A percentile compares a stretch with the other conserved stretches of the same genome.
Conservation (phyloP, 2,329 filamentous ascomycete species). For the Fusarium euwallaceae region DNA sequence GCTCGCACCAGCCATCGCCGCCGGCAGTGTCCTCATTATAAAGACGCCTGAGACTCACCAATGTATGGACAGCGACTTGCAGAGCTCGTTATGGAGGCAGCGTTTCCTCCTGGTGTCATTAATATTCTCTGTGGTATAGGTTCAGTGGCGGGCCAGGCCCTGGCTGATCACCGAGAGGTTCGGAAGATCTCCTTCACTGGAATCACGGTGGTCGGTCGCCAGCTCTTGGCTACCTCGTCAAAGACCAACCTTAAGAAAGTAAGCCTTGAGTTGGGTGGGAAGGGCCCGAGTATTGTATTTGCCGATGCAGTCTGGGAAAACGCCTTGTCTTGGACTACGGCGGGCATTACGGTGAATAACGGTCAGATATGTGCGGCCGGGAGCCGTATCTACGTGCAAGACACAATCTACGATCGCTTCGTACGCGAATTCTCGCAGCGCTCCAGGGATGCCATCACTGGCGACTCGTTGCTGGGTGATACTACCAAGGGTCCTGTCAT, state of each 20-base stretch:
- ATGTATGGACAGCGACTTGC: slow-evolving; percentile 72
- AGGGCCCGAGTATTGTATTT: slow-evolving; percentile 71
- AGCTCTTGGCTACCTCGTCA: slow-evolving; percentile 80
- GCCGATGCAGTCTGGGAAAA: slow-evolving; percentile 72
- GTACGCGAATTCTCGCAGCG: slow-evolving; percentile 14
- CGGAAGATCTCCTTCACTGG: slow-evolving; percentile 84
- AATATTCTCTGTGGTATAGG: slow-evolving; percentile 80
- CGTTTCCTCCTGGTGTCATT: slow-evolving; percentile 56
- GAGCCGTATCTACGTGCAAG: slow-evolving; percentile 70
- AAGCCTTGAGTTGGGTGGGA: slow-evolving; percentile 80
- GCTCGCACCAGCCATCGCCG: slow-evolving; percentile 74
- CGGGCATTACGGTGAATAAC: slow-evolving; percentile 63
- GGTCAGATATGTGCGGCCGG: slow-evolving; percentile 73
- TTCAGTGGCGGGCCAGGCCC: slow-evolving; percentile 72
- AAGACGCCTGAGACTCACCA: slow-evolving; percentile 74
- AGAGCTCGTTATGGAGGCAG: slow-evolving; percentile 75
- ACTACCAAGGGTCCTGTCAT: slow-evolving; percentile 59
- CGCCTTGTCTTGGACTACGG: slow-evolving; percentile 64
- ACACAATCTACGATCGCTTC: slow-evolving; percentile 61
- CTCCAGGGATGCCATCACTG: slow-evolving; percentile 27
- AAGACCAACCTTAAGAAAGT: slow-evolving; percentile 82
- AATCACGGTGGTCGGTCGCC: slow-evolving; percentile 73
- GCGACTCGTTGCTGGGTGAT: slow-evolving; percentile 40
- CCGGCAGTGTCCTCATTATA: slow-evolving; percentile 71
- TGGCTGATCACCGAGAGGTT: slow-evolving; percentile 73